Evolutionary conservation across 805 yeast species (phyloP).

Genomic region (Schizosaccharomyces pombe): DNA sequence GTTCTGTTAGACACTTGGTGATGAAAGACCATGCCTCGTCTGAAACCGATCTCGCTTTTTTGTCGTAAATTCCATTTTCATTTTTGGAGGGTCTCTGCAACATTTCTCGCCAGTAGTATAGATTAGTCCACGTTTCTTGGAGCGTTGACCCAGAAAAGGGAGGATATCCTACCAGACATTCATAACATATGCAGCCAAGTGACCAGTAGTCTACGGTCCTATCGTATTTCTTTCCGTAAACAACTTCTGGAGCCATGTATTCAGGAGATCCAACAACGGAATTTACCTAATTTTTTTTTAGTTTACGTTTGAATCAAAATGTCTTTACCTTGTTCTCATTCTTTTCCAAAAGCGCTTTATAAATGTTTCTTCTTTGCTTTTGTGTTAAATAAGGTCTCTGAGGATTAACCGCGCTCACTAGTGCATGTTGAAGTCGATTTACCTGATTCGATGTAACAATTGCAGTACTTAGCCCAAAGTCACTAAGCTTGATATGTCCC

Average conservation of each 20-base stretch:
- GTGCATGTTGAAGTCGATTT: slow-evolving; percentile 62
- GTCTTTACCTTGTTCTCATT: neutral
- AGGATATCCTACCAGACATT: slow-evolving; percentile 86
- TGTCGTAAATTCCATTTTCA: slow-evolving; percentile 34
- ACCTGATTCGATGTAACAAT: slow-evolving; percentile 78
- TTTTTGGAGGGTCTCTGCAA: slow-evolving; percentile 30
- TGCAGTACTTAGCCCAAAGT: slow-evolving; percentile 93
- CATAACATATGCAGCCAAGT: slow-evolving; percentile 87
- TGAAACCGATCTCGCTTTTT: neutral
- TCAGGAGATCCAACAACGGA: slow-evolving; percentile 98
- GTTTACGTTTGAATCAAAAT: neutral
- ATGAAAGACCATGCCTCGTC: slow-evolving; percentile 3
- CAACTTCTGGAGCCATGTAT: slow-evolving; percentile 92
- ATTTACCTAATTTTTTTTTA: slow-evolving; percentile 40
- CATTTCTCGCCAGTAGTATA: slow-evolving; percentile 78
- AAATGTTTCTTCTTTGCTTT: neutral
- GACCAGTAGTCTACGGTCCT: slow-evolving; percentile 98
- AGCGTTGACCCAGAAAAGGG: slow-evolving; percentile 86
- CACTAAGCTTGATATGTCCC: slow-evolving; percentile 84
- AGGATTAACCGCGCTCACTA: slow-evolving; percentile 24
- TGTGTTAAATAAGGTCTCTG: slow-evolving; percentile 32
- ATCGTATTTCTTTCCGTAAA: slow-evolving; percentile 81
- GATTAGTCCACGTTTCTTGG: slow-evolving; percentile 81
- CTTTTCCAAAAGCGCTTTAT: neutral
- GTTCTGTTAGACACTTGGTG: neutral